phyloP scores from a whole-genome alignment of 169 alveolate genomes.

The Plasmodium chabaudi region DNA sequence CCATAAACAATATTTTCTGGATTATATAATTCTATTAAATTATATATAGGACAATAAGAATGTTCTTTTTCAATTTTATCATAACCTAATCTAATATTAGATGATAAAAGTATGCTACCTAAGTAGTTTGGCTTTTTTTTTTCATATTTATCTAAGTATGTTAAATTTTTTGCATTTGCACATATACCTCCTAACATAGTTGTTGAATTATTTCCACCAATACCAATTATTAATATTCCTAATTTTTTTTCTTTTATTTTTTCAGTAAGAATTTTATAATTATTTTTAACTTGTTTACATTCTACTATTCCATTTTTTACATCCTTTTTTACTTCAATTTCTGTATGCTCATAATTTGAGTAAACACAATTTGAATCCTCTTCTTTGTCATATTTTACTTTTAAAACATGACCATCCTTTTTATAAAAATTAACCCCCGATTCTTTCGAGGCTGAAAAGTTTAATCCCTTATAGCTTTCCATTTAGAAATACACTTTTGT shows the following conservation, averaged over 20 bases:
- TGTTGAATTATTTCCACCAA: conserved; percentile 94
- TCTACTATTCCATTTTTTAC: conserved; percentile 5
- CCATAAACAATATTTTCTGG: conserved; percentile 90
- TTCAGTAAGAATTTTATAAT: conserved; percentile 38
- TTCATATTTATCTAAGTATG: conserved; percentile 91
- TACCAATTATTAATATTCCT: conserved; percentile 93
- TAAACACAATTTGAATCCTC: conserved; percentile 44
- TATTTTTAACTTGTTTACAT: conserved; percentile 33
- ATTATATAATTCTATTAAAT: conserved; percentile 88
- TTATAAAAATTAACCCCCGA: conserved; percentile 2
- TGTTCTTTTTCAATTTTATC: conserved; percentile 79
- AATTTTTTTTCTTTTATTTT: conserved; percentile 77
- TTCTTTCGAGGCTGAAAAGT: conserved; percentile 1
- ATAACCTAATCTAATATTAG: conserved; percentile 88
- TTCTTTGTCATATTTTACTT: conserved; percentile 10
- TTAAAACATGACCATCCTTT: background rate
- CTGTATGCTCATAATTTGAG: conserved; percentile 40
- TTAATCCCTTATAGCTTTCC: conserved; percentile 29
- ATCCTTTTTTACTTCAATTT: conserved; percentile 25
- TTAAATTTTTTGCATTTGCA: conserved; percentile 87
- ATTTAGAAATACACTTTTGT: background rate
- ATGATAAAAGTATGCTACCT: conserved; percentile 89
- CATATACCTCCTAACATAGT: conserved; percentile 89
- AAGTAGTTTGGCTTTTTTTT: conserved; percentile 87
- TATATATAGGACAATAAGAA: conserved; percentile 87